phyloP scores from a whole-genome alignment of 192 early-diverging fungal genomes.

The Backusella macrospora region DNA sequence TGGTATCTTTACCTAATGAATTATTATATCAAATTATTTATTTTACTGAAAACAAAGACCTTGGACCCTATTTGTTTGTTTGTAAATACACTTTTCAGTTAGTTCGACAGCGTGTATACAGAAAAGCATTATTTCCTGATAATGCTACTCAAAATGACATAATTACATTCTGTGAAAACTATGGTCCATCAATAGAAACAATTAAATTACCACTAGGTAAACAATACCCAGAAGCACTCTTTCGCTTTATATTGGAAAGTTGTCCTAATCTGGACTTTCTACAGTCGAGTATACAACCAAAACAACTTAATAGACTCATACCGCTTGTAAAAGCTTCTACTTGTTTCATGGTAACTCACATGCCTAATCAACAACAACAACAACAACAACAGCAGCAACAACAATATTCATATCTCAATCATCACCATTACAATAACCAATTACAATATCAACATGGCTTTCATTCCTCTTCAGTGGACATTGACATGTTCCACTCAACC shows the following conservation, averaged over 20 bases:
- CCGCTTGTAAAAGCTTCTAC: constrained; percentile 12
- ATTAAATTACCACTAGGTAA: constrained; percentile 27
- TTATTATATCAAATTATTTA: constrained; percentile 28
- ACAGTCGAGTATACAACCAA: constrained; percentile 25
- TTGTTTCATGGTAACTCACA: constrained; percentile 28
- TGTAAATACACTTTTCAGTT: constrained; percentile 22
- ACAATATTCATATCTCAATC: background rate
- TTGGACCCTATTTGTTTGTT: constrained; percentile 24
- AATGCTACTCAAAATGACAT: constrained; percentile 19
- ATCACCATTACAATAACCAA: too few relatives aligned
- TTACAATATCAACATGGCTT: background rate
- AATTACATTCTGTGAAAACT: constrained; percentile 27
- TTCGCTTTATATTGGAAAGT: constrained; percentile 3
- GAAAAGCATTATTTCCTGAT: constrained; percentile 31
- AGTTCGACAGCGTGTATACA: constrained; percentile 24
- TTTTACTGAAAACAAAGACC: background rate
- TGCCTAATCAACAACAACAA: background rate
- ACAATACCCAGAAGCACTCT: constrained; percentile 20
- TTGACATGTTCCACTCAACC: background rate
- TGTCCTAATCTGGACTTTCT: constrained; percentile 31
- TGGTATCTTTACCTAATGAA: constrained; percentile 35
- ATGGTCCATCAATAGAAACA: constrained; percentile 23
- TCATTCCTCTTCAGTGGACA: background rate
- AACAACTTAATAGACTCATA: constrained; percentile 23
- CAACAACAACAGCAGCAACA: background rate